phyloP scores from a whole-genome alignment of 1,284 basidiomycete species.

The Ganoderma lingzhi region DNA sequence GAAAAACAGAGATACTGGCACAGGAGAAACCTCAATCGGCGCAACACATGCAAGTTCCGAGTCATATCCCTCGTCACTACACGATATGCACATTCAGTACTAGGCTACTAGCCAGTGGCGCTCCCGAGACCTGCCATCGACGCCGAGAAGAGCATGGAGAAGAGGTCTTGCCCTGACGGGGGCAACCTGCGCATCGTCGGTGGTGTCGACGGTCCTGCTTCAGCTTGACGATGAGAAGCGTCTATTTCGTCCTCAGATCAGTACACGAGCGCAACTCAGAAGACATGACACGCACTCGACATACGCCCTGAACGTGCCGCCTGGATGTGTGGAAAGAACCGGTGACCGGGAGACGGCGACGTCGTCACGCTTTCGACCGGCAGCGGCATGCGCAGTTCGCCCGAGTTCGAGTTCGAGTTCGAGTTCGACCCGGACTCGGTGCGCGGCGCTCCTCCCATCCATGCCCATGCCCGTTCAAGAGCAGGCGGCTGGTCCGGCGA shows the following conservation, averaged over 20 bases:
- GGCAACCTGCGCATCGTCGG: not conserved
- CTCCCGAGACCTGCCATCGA: not conserved
- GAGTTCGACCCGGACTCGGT: no score
- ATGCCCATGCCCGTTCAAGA: not conserved
- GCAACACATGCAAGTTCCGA: not conserved
- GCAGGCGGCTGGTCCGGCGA: not conserved
- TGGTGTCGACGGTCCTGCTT: not conserved
- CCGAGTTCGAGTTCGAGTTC: not conserved
- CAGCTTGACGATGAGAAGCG: not conserved
- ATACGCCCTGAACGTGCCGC: not conserved
- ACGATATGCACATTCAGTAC: not conserved
- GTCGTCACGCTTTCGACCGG: no score
- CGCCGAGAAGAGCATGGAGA: not conserved
- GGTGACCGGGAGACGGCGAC: not conserved
- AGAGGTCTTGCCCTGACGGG: not conserved
- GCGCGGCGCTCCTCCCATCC: no score
- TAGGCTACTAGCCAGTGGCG: not conserved
- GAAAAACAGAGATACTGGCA: no score
- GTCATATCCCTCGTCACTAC: not conserved
- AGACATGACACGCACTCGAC: not conserved
- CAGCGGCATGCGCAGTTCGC: no score
- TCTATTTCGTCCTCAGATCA: not conserved
- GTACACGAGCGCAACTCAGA: not conserved
- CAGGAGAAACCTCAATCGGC: not conserved
- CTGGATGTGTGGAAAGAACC: not conserved